Evolutionary conservation across 106 monocot genomes (phyloP).

Genomic region (Posidonia australis): DNA sequence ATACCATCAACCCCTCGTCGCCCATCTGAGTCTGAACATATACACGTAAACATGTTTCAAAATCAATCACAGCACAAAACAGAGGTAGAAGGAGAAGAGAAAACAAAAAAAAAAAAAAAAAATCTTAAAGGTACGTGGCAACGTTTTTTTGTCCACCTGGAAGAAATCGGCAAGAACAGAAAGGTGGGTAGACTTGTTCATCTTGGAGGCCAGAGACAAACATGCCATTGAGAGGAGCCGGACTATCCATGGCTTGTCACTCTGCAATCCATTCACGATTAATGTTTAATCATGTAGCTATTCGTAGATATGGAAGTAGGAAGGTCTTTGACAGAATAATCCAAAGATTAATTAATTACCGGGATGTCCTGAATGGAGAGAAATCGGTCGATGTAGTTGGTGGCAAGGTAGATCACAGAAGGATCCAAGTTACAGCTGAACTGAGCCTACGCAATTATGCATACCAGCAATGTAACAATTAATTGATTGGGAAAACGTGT

Average conservation of each 20-base stretch:
- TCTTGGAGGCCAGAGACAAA: slow-evolving; percentile 84
- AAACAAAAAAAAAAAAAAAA: no score
- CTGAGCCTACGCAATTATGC: slow-evolving; percentile 26
- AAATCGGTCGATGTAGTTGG: slow-evolving; percentile 84
- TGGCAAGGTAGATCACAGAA: slow-evolving; percentile 57
- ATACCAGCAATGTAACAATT: not conserved
- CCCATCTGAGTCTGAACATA: not conserved
- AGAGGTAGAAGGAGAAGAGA: no score
- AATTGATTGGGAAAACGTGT: not conserved
- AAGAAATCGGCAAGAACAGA: no score
- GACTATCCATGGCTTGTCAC: slow-evolving; percentile 69
- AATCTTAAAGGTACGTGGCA: slow-evolving; percentile 5
- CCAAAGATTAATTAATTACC: not conserved
- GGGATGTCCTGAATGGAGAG: slow-evolving; percentile 41
- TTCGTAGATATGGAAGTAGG: not conserved
- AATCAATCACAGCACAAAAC: no score
- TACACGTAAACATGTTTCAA: not conserved
- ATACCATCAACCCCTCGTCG: slow-evolving; percentile 39
- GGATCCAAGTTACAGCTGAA: slow-evolving; percentile 42
- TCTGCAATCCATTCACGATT: no score
- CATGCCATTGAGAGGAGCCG: slow-evolving; percentile 64
- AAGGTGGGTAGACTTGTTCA: no score
- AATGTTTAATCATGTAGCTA: no score
- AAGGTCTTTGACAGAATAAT: not conserved
- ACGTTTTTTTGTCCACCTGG: no score